Percentiles rank a stretch among this genome's conserved stretches.
Evolutionary conservation across 2,329 filamentous ascomycete genomes (phyloP).

Genomic region (Paecilomyces fulvus): DNA sequence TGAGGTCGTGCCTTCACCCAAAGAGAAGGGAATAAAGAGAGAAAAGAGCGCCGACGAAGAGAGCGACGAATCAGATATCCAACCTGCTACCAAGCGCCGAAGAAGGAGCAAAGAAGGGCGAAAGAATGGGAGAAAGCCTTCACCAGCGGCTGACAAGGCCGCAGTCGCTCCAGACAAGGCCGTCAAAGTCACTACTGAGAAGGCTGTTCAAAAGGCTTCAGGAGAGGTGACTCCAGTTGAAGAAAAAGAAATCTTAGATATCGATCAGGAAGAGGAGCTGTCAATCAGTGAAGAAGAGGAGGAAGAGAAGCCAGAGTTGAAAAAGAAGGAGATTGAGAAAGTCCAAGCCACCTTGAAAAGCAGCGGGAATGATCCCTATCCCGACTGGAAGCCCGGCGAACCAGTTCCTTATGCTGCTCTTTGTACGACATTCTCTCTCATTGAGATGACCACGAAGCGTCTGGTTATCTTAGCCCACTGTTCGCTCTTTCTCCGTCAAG

Average conservation of each 20-base stretch:
- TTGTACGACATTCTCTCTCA: conserved; percentile 86
- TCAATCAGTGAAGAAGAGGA: conserved; percentile 47
- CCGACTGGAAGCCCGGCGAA: conserved; percentile 83
- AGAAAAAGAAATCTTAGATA: conserved; percentile 23
- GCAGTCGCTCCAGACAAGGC: conserved; percentile 14
- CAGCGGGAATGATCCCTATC: conserved; percentile 70
- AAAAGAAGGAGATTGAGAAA: conserved; percentile 69
- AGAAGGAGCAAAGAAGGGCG: conserved; percentile 22
- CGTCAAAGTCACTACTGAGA: conserved; percentile 10
- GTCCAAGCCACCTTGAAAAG: conserved; percentile 67
- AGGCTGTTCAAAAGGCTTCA: conserved; percentile 30
- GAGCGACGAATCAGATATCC: conserved; percentile 48
- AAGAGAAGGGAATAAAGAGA: conserved; percentile 25
- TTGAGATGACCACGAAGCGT: conserved; percentile 90
- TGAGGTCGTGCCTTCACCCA: conserved; percentile 7
- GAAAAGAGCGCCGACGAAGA: conserved; percentile 34
- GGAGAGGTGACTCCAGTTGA: conserved; percentile 37
- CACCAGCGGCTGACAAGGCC: conserved; percentile 18
- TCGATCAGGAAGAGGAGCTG: conserved; percentile 23
- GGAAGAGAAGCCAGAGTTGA: conserved; percentile 60
- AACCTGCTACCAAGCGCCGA: conserved; percentile 51
- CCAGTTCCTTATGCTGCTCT: conserved; percentile 92
- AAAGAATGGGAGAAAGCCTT: conserved; percentile 19
- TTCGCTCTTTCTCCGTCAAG: conserved; percentile 82
- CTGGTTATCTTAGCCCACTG: conserved; percentile 83